Conservation (phyloP, 1,284 basidiomycete genomes). For the Melampsora americana region DNA sequence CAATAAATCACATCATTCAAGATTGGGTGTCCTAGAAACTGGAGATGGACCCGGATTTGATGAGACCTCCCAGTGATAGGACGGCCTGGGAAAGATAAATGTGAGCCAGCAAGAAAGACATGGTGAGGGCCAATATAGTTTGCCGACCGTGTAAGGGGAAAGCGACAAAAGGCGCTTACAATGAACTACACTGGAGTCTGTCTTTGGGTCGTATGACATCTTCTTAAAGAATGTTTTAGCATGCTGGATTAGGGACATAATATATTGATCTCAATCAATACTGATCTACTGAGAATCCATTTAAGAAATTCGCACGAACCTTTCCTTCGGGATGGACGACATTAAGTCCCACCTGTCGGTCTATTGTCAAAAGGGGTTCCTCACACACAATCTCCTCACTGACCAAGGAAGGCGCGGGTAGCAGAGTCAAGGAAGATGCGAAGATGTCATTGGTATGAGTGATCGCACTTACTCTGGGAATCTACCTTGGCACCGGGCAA, state of each 20-base stretch:
- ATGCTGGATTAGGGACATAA: slow-evolving; percentile 58
- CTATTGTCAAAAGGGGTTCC: slow-evolving; percentile 83
- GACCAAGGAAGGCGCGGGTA: slow-evolving; percentile 4
- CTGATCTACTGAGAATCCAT: background rate
- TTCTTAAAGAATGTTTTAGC: slow-evolving; percentile 86
- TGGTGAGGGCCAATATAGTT: slow-evolving; percentile 13
- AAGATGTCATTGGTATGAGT: background rate
- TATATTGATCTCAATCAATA: too few relatives aligned
- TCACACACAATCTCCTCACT: slow-evolving; percentile 78
- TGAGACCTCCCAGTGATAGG: slow-evolving; percentile 66
- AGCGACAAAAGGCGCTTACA: slow-evolving; percentile 66
- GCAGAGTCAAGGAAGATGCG: background rate
- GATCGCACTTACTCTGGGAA: slow-evolving; percentile 69
- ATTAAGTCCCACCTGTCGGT: slow-evolving; percentile 91
- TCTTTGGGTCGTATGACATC: slow-evolving; percentile 75
- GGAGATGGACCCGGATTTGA: slow-evolving; percentile 92
- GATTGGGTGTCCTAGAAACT: slow-evolving; percentile 88
- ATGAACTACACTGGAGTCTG: slow-evolving; percentile 81
- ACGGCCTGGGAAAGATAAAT: slow-evolving; percentile 41
- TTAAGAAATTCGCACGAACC: slow-evolving; percentile 56
- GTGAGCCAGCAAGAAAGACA: background rate
- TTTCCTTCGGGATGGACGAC: slow-evolving; percentile 91
- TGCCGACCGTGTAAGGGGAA: slow-evolving; percentile 31
- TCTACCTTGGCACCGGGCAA: slow-evolving; percentile 75
- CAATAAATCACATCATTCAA: slow-evolving; percentile 60